phyloP scores from a whole-genome alignment of 805 yeast genomes.

The Millerozyma acaciae region DNA sequence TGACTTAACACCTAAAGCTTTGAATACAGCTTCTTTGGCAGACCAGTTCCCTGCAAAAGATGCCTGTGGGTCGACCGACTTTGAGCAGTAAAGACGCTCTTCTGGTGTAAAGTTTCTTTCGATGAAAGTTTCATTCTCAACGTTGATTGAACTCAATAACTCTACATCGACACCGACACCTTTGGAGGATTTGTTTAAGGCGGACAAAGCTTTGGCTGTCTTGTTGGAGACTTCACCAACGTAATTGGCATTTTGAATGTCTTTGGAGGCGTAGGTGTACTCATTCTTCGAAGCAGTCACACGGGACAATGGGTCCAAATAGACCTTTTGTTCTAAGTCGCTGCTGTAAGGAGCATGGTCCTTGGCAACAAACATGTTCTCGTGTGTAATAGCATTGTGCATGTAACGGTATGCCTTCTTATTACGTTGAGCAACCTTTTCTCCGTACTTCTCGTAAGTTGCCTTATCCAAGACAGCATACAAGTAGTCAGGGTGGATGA shows the following conservation, averaged over 20 bases:
- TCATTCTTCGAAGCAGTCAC: constrained; percentile 44
- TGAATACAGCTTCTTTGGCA: constrained; percentile 98
- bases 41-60: constrained; percentile 98
- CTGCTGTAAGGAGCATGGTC: constrained; percentile 89
- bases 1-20: constrained; percentile 83
- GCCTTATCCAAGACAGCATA: constrained; percentile 72
- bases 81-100: constrained; percentile 75
- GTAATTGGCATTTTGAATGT: constrained; percentile 46
- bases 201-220: constrained; percentile 60
- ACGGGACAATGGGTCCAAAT: constrained; percentile 93
- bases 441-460: constrained; percentile 67
- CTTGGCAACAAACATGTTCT: constrained; percentile 89
- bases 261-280: constrained; percentile 46
- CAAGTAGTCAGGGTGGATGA: constrained; percentile 89
- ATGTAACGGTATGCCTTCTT: constrained; percentile 88
- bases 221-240: constrained; percentile 47
- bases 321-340: constrained; percentile 83
- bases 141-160: constrained; percentile 72
- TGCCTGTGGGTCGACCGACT: constrained; percentile 75
- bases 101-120: constrained; percentile 84
- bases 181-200: constrained; percentile 54
- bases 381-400: constrained; percentile 91
- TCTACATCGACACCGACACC: constrained; percentile 98
- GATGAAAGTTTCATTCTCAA: constrained; percentile 85
- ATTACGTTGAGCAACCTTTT: constrained; percentile 75